Evolutionary conservation across 2,329 filamentous ascomycete genomes (phyloP).

Genomic region (Venturiaceae sp.): DNA sequence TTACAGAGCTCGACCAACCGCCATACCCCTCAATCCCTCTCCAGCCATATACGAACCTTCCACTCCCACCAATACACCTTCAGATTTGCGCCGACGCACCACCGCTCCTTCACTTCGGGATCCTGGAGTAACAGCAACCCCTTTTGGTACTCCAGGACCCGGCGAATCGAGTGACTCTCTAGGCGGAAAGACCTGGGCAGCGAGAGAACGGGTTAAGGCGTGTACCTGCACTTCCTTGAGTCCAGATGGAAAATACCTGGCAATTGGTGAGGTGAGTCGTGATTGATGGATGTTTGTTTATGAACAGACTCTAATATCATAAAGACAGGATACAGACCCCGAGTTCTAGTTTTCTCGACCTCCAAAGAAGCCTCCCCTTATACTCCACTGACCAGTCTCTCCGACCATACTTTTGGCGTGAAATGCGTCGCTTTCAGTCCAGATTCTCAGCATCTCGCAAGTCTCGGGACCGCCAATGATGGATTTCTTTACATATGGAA

Average conservation of each 20-base stretch:
- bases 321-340: slow-evolving; percentile 79
- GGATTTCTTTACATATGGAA: slow-evolving; percentile 90
- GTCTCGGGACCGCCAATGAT: slow-evolving; percentile 80
- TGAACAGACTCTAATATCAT: slow-evolving; percentile 17
- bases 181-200: slow-evolving; percentile 67
- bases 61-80: slow-evolving; percentile 43
- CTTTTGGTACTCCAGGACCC: slow-evolving; percentile 33
- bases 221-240: slow-evolving; percentile 86
- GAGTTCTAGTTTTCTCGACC: slow-evolving; percentile 82
- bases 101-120: slow-evolving; percentile 42
- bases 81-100: slow-evolving; percentile 47
- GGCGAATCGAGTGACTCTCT: slow-evolving; percentile 48
- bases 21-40: slow-evolving; percentile 56
- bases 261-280: slow-evolving; percentile 66
- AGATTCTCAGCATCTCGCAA: slow-evolving; percentile 78
- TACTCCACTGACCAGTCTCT: slow-evolving; percentile 71
- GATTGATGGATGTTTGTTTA: neutral
- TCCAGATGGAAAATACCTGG: slow-evolving; percentile 75
- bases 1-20: slow-evolving; percentile 71
- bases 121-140: slow-evolving; percentile 29
- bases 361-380: slow-evolving; percentile 68
- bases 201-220: slow-evolving; percentile 86
- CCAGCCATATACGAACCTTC: slow-evolving; percentile 42
- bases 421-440: slow-evolving; percentile 81
- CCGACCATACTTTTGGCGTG: slow-evolving; percentile 85